Evolutionary conservation across 2,329 filamentous ascomycete species (phyloP).

Genomic region (Ceratocystis alfenasii): DNA sequence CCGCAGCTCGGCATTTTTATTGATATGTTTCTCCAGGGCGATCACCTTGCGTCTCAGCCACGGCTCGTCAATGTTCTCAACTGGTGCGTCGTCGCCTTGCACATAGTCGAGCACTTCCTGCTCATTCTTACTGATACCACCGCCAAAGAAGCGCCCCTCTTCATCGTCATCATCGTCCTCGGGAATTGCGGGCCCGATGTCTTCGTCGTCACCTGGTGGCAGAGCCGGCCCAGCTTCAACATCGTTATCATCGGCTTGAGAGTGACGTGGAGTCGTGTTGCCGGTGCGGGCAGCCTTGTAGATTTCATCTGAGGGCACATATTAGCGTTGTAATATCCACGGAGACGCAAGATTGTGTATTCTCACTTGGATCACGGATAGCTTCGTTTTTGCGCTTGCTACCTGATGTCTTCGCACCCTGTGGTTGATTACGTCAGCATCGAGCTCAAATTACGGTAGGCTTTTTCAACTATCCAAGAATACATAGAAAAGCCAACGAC

Average conservation of each 20-base stretch:
- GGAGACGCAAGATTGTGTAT: too few species aligned
- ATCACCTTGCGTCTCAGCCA: constrained; percentile 77
- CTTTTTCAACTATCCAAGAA: neutral
- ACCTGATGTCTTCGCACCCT: constrained; percentile 17
- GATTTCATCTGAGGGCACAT: constrained; percentile 38
- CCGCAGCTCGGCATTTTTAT: constrained; percentile 78
- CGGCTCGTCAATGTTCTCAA: constrained; percentile 66
- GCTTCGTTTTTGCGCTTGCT: constrained; percentile 54
- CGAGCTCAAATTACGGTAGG: neutral
- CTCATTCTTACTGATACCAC: constrained; percentile 71
- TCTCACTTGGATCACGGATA: constrained; percentile 47
- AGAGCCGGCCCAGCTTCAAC: constrained; percentile 37
- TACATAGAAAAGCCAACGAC: neutral
- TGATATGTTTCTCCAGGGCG: constrained; percentile 81
- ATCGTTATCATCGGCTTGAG: constrained; percentile 35
- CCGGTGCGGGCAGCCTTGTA: constrained; percentile 51
- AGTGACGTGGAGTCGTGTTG: constrained; percentile 34
- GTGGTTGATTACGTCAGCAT: neutral
- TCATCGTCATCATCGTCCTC: constrained; percentile 41
- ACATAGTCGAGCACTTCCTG: constrained; percentile 79
- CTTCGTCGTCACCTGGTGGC: constrained; percentile 40
- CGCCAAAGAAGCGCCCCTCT: constrained; percentile 90
- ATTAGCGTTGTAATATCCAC: too few species aligned
- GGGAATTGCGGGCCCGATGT: constrained; percentile 35
- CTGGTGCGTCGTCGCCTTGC: constrained; percentile 41